Conservation (phyloP, 306 rosid species). For the Vachellia collinsii region DNA sequence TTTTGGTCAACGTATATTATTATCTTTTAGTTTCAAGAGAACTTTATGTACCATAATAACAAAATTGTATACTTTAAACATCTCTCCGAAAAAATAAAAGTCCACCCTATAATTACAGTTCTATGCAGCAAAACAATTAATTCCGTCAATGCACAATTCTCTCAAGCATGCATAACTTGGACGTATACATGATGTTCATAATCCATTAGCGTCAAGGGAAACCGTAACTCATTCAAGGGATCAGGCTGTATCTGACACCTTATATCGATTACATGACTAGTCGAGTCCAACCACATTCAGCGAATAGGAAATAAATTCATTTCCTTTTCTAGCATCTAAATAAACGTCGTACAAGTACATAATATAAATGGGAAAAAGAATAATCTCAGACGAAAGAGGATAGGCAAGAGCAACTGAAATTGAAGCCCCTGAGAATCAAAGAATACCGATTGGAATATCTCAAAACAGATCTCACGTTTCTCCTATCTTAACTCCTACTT, state of each 20-base stretch:
- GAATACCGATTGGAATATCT: slow-evolving; percentile 18
- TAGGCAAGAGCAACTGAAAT: slow-evolving; percentile 21
- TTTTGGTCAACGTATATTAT: neutral
- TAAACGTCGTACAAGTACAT: slow-evolving; percentile 2
- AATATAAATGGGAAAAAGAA: slow-evolving; percentile 5
- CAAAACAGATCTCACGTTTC: slow-evolving; percentile 25
- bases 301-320: slow-evolving; percentile 5
- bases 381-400: neutral
- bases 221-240: neutral
- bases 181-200: neutral
- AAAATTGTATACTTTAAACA: no score
- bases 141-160: neutral
- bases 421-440: slow-evolving; percentile 7
- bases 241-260: neutral
- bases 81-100: no score
- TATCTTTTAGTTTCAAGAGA: neutral
- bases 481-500: slow-evolving; percentile 27
- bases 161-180: no score
- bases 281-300: neutral
- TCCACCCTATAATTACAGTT: no score
- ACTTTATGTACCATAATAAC: no score
- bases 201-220: neutral
- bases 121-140: no score
- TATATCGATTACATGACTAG: neutral
- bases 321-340: slow-evolving; percentile 24